A percentile compares a stretch with the other conserved stretches of the same genome.
Evolutionary conservation across 805 yeast species (phyloP).

Genomic region (Wickerhamomyces strasburgensis): DNA sequence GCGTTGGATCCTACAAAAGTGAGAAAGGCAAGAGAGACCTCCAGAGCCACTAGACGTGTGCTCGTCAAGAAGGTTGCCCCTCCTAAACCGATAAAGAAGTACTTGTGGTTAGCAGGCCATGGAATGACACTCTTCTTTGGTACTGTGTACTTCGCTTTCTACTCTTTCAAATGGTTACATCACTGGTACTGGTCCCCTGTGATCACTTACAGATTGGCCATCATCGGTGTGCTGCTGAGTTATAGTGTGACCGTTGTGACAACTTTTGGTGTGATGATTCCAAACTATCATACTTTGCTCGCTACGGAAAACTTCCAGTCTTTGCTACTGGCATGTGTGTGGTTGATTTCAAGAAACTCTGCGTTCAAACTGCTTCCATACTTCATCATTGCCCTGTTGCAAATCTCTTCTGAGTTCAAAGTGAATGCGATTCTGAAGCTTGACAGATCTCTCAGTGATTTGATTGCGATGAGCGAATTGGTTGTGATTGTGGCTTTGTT

Average conservation of each 20-base stretch:
- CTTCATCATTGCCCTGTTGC: slow-evolving; percentile 52
- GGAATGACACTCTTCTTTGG: slow-evolving; percentile 41
- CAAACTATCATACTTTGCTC: slow-evolving; percentile 57
- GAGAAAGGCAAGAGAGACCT: slow-evolving; percentile 13
- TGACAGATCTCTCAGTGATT: slow-evolving; percentile 35
- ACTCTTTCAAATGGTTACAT: slow-evolving; percentile 24
- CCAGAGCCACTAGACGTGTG: slow-evolving; percentile 28
- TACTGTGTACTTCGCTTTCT: slow-evolving; percentile 28
- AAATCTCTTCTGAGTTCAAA: slow-evolving; percentile 40
- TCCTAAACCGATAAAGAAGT: slow-evolving; percentile 38
- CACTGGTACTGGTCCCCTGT: slow-evolving; percentile 40
- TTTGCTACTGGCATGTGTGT: slow-evolving; percentile 45
- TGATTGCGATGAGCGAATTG: slow-evolving; percentile 60
- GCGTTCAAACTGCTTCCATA: slow-evolving; percentile 62
- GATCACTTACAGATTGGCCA: slow-evolving; percentile 48
- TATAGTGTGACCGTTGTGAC: slow-evolving; percentile 50
- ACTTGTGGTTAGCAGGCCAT: slow-evolving; percentile 58
- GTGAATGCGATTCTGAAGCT: slow-evolving; percentile 36
- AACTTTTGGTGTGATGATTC: slow-evolving; percentile 55
- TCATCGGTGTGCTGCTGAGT: slow-evolving; percentile 52
- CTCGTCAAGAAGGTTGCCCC: slow-evolving; percentile 31
- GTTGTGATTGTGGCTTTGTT: slow-evolving; percentile 46
- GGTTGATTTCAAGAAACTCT: slow-evolving; percentile 64
- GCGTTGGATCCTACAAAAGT: slow-evolving; percentile 15
- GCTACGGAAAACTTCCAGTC: slow-evolving; percentile 77